Conservation (phyloP, 2,329 filamentous ascomycete genomes). For the Keithomyces neogunnii region DNA sequence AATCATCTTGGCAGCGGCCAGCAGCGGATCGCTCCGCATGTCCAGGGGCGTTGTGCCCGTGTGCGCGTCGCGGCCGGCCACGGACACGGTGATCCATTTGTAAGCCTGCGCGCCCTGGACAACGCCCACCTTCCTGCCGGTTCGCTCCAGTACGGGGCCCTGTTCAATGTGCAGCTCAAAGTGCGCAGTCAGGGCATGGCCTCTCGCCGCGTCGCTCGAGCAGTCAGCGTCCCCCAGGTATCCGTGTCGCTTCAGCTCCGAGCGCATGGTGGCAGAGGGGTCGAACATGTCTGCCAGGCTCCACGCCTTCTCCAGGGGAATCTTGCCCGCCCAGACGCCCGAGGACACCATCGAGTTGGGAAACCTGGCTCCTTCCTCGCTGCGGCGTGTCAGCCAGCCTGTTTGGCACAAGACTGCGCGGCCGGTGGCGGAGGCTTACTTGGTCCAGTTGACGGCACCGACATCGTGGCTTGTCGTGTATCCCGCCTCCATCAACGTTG, state of each 20-base stretch:
- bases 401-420: background rate
- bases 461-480: conserved; percentile 63
- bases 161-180: conserved; percentile 86
- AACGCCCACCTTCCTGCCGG: conserved; percentile 19
- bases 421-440: conserved; percentile 29
- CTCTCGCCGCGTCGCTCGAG: conserved; percentile 5
- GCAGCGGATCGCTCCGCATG: conserved; percentile 23
- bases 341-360: conserved; percentile 69
- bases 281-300: conserved; percentile 49
- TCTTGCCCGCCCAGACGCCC: conserved; percentile 66
- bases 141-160: conserved; percentile 47
- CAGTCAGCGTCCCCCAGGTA: conserved; percentile 24
- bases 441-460: conserved; percentile 72
- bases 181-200: conserved; percentile 60
- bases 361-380: conserved; percentile 75
- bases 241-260: conserved; percentile 59
- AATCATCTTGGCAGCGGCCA: conserved; percentile 27
- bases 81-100: conserved; percentile 21
- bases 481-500: conserved; percentile 52
- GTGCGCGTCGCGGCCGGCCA: conserved; percentile 21
- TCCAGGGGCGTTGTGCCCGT: conserved; percentile 23
- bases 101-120: conserved; percentile 25
- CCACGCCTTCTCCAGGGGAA: conserved; percentile 54
- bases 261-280: conserved; percentile 17
- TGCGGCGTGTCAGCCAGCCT: conserved; percentile 17